Percentiles rank a stretch among this genome's conserved stretches.
phyloP scores from a whole-genome alignment of 2,329 filamentous ascomycete species.

The Hypoxylon sp. region DNA sequence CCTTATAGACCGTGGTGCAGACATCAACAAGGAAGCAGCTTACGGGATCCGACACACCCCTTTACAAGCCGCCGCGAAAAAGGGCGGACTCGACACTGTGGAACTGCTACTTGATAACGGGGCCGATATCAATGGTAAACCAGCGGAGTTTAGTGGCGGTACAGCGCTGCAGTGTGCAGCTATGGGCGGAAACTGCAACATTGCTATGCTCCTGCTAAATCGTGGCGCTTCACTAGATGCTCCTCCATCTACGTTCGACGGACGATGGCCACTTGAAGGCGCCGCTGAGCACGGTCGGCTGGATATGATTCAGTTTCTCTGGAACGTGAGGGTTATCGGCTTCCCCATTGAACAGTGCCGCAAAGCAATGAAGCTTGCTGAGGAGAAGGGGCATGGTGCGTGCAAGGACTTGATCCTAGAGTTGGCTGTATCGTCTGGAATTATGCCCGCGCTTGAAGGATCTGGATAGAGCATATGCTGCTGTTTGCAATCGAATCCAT shows the following conservation, averaged over 20 bases:
- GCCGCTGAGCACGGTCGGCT: constrained; percentile 43
- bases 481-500: background rate
- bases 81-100: constrained; percentile 39
- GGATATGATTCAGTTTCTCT: constrained; percentile 44
- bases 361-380: constrained; percentile 37
- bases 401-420: constrained; percentile 36
- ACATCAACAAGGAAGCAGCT: constrained; percentile 36
- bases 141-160: constrained; percentile 25
- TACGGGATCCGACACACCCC: constrained; percentile 35
- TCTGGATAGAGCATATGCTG: background rate
- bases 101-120: constrained; percentile 39
- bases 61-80: constrained; percentile 43
- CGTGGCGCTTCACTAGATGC: constrained; percentile 22
- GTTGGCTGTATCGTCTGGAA: constrained; percentile 22
- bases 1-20: constrained; percentile 37
- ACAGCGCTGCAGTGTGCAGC: constrained; percentile 47
- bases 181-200: constrained; percentile 42
- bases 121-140: constrained; percentile 38
- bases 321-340: constrained; percentile 24
- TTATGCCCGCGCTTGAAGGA: constrained; percentile 26
- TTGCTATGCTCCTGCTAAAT: constrained; percentile 32
- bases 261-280: constrained; percentile 44
- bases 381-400: constrained; percentile 28
- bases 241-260: constrained; percentile 26
- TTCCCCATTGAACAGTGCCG: constrained; percentile 33